Conservation (phyloP, 1,284 basidiomycete genomes). For the Gastroboletus turbinatus region DNA sequence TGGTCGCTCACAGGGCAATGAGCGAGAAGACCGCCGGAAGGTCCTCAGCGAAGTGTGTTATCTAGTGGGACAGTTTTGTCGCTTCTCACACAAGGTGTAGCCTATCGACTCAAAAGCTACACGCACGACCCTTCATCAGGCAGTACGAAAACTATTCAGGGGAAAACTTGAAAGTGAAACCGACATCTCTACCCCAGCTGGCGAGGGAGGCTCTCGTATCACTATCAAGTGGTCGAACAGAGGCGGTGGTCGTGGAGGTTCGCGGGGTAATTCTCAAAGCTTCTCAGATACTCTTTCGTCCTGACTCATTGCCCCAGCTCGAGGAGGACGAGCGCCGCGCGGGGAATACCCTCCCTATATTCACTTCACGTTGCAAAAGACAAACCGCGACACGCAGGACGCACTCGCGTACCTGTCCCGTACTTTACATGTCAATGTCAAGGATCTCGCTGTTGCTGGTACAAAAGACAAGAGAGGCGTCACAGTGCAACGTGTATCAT, state of each 20-base stretch:
- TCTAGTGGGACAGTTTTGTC: conserved; percentile 11
- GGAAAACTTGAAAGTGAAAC: conserved; percentile 86
- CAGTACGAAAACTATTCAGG: conserved; percentile 77
- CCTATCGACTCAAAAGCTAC: conserved; percentile 80
- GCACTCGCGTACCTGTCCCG: conserved; percentile 81
- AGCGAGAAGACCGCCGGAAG: conserved; percentile 64
- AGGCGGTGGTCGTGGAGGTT: conserved; percentile 43
- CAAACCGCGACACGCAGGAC: conserved; percentile 97
- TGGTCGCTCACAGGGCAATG: conserved; percentile 36
- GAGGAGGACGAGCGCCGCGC: conserved; percentile 47
- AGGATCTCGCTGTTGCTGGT: conserved; percentile 88
- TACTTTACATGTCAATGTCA: conserved; percentile 69
- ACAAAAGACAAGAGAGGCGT: conserved; percentile 99
- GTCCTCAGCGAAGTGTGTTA: conserved; percentile 76
- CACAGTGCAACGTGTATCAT: conserved; percentile 89
- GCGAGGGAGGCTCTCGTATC: conserved; percentile 68
- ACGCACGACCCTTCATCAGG: conserved; percentile 81
- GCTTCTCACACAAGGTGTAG: conserved; percentile 42
- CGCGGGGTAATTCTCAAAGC: conserved; percentile 29
- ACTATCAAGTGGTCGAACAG: conserved; percentile 70
- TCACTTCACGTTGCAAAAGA: conserved; percentile 96
- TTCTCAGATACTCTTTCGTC: background rate
- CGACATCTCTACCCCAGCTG: conserved; percentile 48
- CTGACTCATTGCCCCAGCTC: conserved; percentile 22
- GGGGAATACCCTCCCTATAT: conserved; percentile 86